Evolutionary conservation across 2,329 filamentous ascomycete genomes (phyloP), one percentile per base, ranked within the genome.

Genomic region (Colletotrichum kahawae): DNA sequence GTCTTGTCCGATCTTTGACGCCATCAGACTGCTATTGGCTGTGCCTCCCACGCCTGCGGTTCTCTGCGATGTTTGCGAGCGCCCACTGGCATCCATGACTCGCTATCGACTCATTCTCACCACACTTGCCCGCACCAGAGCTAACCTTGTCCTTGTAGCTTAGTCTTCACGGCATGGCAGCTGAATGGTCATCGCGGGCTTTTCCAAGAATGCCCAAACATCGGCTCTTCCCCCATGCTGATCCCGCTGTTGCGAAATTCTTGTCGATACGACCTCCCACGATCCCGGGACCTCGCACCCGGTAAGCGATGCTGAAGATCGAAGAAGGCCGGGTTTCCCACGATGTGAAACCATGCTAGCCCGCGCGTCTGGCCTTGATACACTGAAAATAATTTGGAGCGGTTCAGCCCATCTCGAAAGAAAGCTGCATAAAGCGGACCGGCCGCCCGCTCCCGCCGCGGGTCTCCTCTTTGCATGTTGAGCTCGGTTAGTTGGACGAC

Each of bases 91-190:
- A 33, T 10, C 36, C 29, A 70, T 74, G 71, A 74, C 71, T 74
- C 71, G 67, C 10, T 29, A 74, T 70, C 48, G 29, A 60, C 18
- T 70, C 60, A 66, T 54, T 29, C 29, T 51, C 48, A 60, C 21
- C 9, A 43, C 29, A 56, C 21, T 31, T 51, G 67, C 66, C 67
- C 67, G n/a, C 67, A 31, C 34, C 21, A 27, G 18, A 70, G 29
- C 33, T 12, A 70, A 70, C 71, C 71, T 51, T 74, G 67, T 70
- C 67, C 71, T 33, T 74, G 71, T 48, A 31, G 18, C 21, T 65
- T 54, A 74, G 54, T 74, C 24, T 66, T 10, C 34, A 24, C 8
- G 24, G 51, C 43, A 34, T 54, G 36, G 16, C 43, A 36, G 33
- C 14, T 48, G 43, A 29, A 59, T 27, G 43, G 56, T 34, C 34